phyloP scores from a whole-genome alignment of 352 stramenopile species.

The Phytophthora rubi region DNA sequence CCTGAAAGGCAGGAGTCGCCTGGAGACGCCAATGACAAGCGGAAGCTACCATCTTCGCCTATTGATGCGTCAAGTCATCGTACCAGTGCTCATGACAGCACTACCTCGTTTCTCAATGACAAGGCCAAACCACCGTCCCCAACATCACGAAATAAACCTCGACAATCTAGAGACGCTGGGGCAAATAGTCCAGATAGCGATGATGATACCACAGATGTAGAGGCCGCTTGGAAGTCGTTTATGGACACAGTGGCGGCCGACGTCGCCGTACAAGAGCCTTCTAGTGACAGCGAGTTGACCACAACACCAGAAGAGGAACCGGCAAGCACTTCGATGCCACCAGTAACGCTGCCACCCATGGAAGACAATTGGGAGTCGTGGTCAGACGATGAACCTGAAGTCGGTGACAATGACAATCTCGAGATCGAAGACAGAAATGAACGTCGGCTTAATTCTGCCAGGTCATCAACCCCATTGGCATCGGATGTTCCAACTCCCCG shows the following conservation, averaged over 20 bases:
- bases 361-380: constrained; percentile 39
- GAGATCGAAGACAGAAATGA: constrained; percentile 16
- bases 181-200: constrained; percentile 51
- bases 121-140: constrained; percentile 6
- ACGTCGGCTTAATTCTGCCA: constrained; percentile 3
- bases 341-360: constrained; percentile 12
- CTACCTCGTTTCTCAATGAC: constrained; percentile 4
- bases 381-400: constrained; percentile 36
- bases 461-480: constrained; percentile 6
- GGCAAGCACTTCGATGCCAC: background rate
- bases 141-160: constrained; percentile 25
- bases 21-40: constrained; percentile 3
- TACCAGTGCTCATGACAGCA: constrained; percentile 18
- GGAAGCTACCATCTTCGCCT: constrained; percentile 11
- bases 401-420: constrained; percentile 18
- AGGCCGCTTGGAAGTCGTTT: constrained; percentile 65
- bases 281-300: constrained; percentile 7
- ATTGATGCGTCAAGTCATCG: constrained; percentile 21
- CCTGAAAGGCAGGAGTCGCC: constrained; percentile 2
- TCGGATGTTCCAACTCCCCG: constrained; percentile 9
- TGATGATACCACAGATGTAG: constrained; percentile 65
- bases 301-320: constrained; percentile 5
- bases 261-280: constrained; percentile 13
- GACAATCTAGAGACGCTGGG: constrained; percentile 16
- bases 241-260: constrained; percentile 47